Base-by-base conservation (phyloP, 176 grass and related monocot genomes). In the Leersia perrieri region DNA sequence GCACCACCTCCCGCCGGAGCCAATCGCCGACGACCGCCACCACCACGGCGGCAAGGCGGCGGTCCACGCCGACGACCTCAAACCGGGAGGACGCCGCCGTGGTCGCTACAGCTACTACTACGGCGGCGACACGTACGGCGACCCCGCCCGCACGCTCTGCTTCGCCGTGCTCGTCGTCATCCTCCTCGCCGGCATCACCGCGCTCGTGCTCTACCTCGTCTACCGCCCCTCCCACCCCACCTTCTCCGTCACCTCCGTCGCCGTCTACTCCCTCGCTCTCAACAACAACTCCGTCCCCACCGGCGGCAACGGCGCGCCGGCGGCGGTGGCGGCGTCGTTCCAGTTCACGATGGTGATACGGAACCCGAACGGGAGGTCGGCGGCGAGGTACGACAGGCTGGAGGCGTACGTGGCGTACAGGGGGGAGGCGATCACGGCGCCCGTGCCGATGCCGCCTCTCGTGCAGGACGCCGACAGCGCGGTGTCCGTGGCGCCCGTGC, bases 291-390 rank as follows among this genome's bases (percentile, higher is more conserved):
- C n/a, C n/a, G n/a, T n/a, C n/a, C n/a, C n/a, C n/a, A n/a, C n/a
- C n/a, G n/a, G n/a, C 30, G 1, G 0, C 35, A 1, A 23, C 0
- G 41, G 28, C 20, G 32, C 36, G 16, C 47, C 81, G 45, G 33
- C 80, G 20, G 40, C 72, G 67, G 16, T 92, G 73, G 83, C 78
- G 36, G 62, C 89, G 73, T 82, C 89, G 81, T 85, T 91, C 71
- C 94, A 92, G 87, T 81, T 94, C 79, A 72, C 90, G 18, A 34
- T 97, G 73, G 83, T 92, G 74, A 84, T 97, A 75, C 60, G 87
- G 64, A 97, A 97, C 89, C 84, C 89, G 6, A 92, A 83, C 80
- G 80, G 20, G 33, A 91, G 79, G 29, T 72, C 79, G 1, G 84
- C 82, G 39, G 86, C 86, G 79, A 73, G 72, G 72, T 97, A 97